Conservation (phyloP, 1,139 yeast species). For the Yamadazyma diospyri region DNA sequence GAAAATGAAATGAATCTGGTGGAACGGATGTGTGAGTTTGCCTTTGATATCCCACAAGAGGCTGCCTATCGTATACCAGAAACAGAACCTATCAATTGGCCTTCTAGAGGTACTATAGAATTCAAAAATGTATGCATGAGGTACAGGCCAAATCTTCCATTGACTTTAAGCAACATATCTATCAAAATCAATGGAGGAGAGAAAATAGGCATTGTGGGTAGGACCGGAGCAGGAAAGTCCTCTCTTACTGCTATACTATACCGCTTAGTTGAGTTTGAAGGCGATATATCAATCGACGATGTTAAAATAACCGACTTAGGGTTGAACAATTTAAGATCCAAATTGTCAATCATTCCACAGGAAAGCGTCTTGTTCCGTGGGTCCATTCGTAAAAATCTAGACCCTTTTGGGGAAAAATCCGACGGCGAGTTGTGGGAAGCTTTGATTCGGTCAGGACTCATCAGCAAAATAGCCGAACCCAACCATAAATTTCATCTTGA, state of each 20-base stretch:
- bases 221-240: constrained; percentile 81
- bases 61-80: constrained; percentile 47
- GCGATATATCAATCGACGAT: constrained; percentile 56
- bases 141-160: constrained; percentile 75
- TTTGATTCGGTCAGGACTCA: constrained; percentile 28
- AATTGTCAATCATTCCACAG: constrained; percentile 87
- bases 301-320: constrained; percentile 64
- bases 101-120: constrained; percentile 46
- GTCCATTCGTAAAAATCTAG: constrained; percentile 74
- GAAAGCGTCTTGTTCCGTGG: constrained; percentile 90
- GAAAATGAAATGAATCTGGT: constrained; percentile 86
- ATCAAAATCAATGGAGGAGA: constrained; percentile 50
- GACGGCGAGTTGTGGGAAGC: constrained; percentile 35
- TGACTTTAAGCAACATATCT: constrained; percentile 57
- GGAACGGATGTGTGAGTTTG: constrained; percentile 74
- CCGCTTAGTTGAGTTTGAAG: constrained; percentile 56
- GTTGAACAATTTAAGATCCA: constrained; percentile 66
- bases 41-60: constrained; percentile 42
- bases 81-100: constrained; percentile 52
- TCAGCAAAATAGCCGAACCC: constrained; percentile 13
- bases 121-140: constrained; percentile 61
- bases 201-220: constrained; percentile 73
- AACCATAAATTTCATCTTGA: constrained; percentile 44
- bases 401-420: constrained; percentile 46
- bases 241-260: constrained; percentile 65